Evolutionary conservation across 2,329 filamentous ascomycete genomes (phyloP).

Genomic region (Ophiostoma ips): DNA sequence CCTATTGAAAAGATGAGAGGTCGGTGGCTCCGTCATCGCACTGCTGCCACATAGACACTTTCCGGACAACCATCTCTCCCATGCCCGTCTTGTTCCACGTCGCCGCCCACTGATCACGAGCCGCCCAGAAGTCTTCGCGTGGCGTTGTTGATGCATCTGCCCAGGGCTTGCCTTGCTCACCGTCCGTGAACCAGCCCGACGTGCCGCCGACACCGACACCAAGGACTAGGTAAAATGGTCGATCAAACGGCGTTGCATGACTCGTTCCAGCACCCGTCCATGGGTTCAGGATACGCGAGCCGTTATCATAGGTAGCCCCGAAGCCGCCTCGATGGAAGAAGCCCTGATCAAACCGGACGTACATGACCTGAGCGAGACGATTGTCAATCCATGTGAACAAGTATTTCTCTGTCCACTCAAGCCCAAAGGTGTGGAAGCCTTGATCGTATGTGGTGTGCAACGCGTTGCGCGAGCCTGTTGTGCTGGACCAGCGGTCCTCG

Average conservation of each 20-base stretch:
- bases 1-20: conserved; percentile 2
- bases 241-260: conserved; percentile 32
- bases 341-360: conserved; percentile 7
- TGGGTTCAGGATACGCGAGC: conserved; percentile 3
- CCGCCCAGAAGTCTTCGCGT: conserved; percentile 9
- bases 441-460: conserved; percentile 5
- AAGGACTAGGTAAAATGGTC: conserved; percentile 35
- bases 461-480: conserved; percentile 5
- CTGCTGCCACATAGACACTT: conserved; percentile 12
- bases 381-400: conserved; percentile 11
- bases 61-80: conserved; percentile 10
- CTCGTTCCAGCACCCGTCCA: conserved; percentile 4
- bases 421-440: conserved; percentile 8
- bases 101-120: conserved; percentile 1
- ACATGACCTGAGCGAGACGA: conserved; percentile 9
- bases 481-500: conserved; percentile 8
- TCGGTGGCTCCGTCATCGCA: conserved; percentile 9
- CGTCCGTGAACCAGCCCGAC: conserved; percentile 31
- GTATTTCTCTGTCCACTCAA: conserved; percentile 11
- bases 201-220: conserved; percentile 36
- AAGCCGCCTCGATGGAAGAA: conserved; percentile 5
- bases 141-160: conserved; percentile 6
- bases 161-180: conserved; percentile 10
- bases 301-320: conserved; percentile 7
- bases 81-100: conserved; percentile 7